These are phyloP conservation scores for Vicia villosa DNA, from an alignment of 306 rosid species.

Conservation along the genomic window DNA sequence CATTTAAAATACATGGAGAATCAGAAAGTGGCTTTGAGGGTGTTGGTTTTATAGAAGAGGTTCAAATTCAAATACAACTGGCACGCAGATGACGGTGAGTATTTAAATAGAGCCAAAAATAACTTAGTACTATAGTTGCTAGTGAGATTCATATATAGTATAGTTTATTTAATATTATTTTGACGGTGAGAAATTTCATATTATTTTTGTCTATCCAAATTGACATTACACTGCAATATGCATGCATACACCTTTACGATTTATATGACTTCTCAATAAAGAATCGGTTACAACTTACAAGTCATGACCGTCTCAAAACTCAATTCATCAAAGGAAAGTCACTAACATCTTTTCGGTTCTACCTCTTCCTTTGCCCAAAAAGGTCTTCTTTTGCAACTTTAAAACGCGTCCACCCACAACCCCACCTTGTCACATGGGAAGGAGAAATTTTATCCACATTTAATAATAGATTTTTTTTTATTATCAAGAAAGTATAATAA, in stretches of 20 bases:
- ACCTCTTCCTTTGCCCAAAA: background rate
- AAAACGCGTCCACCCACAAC: background rate
- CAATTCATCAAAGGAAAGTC: background rate
- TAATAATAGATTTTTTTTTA: no score
- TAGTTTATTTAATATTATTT: background rate
- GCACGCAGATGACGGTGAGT: slow-evolving; percentile 29
- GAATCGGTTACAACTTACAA: background rate
- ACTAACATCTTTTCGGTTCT: background rate
- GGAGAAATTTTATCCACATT: background rate
- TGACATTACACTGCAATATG: background rate
- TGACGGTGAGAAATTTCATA: background rate
- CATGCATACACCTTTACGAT: background rate
- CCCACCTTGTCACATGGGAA: background rate
- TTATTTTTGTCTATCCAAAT: background rate
- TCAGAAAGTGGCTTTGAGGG: background rate
- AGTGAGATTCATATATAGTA: background rate
- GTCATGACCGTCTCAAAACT: background rate
- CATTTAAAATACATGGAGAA: no score
- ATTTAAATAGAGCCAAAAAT: background rate
- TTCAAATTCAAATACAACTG: slow-evolving; percentile 1
- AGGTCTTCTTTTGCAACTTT: background rate
- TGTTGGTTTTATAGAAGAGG: background rate
- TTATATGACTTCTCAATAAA: background rate
- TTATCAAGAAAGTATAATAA: no score
- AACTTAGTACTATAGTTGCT: no score